Conservation (phyloP, 805 yeast species). For the Isabelozyma heimii region DNA sequence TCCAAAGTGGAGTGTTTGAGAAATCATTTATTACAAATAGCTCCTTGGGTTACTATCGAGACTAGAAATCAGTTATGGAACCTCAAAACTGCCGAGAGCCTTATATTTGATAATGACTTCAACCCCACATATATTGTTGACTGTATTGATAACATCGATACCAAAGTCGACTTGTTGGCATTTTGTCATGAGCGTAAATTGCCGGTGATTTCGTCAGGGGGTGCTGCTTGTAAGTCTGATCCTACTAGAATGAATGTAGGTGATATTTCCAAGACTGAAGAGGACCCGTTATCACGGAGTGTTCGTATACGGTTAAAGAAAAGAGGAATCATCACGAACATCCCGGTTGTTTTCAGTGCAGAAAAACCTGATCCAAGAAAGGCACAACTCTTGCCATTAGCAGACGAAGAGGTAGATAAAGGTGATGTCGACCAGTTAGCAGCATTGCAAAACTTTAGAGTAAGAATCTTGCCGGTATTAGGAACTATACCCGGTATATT, state of each 20-base stretch:
- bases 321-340: slow-evolving; percentile 70
- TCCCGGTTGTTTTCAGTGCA: slow-evolving; percentile 87
- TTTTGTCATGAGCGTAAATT: slow-evolving; percentile 62
- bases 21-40: slow-evolving; percentile 63
- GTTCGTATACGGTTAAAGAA: slow-evolving; percentile 82
- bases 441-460: slow-evolving; percentile 86
- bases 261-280: slow-evolving; percentile 86
- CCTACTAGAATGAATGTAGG: slow-evolving; percentile 88
- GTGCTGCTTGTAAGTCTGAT: slow-evolving; percentile 96
- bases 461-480: slow-evolving; percentile 89
- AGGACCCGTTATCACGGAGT: slow-evolving; percentile 87
- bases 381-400: slow-evolving; percentile 81
- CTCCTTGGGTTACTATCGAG: slow-evolving; percentile 93
- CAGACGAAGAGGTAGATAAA: slow-evolving; percentile 73
- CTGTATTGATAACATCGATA: slow-evolving; percentile 94
- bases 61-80: slow-evolving; percentile 78
- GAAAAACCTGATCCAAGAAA: slow-evolving; percentile 97
- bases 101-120: slow-evolving; percentile 47
- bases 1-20: slow-evolving; percentile 82
- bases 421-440: slow-evolving; percentile 86
- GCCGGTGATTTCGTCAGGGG: slow-evolving; percentile 87
- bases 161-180: slow-evolving; percentile 87
- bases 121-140: slow-evolving; percentile 82
- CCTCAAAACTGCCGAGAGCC: slow-evolving; percentile 57
- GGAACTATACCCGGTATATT: slow-evolving; percentile 98